These are phyloP conservation scores for Pharnaceum exiguum DNA, from an alignment of 148 eudicot species.

Conservation along the genomic window DNA sequence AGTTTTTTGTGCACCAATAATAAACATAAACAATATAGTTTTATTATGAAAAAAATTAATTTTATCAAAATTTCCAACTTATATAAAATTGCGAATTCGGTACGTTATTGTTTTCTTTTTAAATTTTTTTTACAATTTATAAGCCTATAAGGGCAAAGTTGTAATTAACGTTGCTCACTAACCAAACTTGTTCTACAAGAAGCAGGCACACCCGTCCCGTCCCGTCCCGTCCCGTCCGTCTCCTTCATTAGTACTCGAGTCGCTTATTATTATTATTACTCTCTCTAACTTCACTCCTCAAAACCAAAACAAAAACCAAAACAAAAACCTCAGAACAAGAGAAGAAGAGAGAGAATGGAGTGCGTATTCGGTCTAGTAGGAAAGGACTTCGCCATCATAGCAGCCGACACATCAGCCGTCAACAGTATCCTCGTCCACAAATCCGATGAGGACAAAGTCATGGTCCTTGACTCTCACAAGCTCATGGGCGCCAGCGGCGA, in stretches of 20 bases:
- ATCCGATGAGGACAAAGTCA: conserved; percentile 76
- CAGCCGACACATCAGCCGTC: conserved; percentile 74
- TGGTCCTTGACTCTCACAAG: conserved; percentile 87
- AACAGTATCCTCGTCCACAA: conserved; percentile 82
- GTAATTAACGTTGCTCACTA: too few relatives aligned
- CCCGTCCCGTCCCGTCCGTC: too few relatives aligned
- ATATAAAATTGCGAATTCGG: too few relatives aligned
- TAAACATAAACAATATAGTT: too few relatives aligned
- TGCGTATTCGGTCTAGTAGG: conserved; percentile 83
- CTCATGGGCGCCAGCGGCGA: conserved; percentile 91
- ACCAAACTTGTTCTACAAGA: conserved; percentile 22
- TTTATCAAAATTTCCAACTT: too few relatives aligned
- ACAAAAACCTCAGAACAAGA: conserved; percentile 1
- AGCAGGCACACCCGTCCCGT: too few relatives aligned
- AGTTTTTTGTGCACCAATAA: too few relatives aligned
- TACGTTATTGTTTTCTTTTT: too few relatives aligned
- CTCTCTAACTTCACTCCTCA: not conserved
- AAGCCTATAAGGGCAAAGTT: too few relatives aligned
- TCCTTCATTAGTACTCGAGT: too few relatives aligned
- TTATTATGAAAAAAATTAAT: too few relatives aligned
- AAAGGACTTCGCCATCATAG: conserved; percentile 68
- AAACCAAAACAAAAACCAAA: not conserved
- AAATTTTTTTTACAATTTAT: too few relatives aligned
- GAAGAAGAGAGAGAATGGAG: conserved; percentile 43
- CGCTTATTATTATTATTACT: not conserved